A percentile compares a stretch with the other conserved stretches of the same genome.
Evolutionary conservation across 1,284 basidiomycete genomes (phyloP).

Genomic region (Heterobasidion irregulare): DNA sequence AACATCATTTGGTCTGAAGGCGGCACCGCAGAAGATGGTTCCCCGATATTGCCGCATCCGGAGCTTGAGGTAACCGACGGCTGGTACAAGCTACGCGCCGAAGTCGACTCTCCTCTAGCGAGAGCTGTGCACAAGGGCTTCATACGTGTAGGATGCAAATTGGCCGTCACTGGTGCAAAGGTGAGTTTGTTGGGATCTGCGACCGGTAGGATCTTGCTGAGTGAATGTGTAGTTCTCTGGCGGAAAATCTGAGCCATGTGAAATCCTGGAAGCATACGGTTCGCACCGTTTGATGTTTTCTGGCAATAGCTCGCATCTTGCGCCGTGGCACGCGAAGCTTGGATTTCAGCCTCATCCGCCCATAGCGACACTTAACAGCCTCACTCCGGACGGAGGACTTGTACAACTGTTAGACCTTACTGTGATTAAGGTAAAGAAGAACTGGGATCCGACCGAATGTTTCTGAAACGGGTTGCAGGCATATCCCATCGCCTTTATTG

Average conservation of each 20-base stretch:
- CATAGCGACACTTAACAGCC: constrained; percentile 70
- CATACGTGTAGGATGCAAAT: constrained; percentile 75
- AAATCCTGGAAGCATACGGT: constrained; percentile 78
- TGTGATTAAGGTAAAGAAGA: constrained; percentile 51
- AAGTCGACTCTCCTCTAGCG: constrained; percentile 65
- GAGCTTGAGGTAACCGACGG: constrained; percentile 89
- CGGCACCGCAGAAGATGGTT: constrained; percentile 30
- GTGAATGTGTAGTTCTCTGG: constrained; percentile 48
- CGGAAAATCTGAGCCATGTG: constrained; percentile 68
- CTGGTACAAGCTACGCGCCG: constrained; percentile 85
- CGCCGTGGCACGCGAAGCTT: constrained; percentile 82
- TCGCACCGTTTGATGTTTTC: constrained; percentile 59
- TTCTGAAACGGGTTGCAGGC: constrained; percentile 26
- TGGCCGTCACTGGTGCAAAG: constrained; percentile 73
- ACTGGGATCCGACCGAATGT: constrained; percentile 15
- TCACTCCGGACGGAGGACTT: constrained; percentile 78
- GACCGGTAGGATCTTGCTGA: neutral
- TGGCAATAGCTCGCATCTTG: constrained; percentile 83
- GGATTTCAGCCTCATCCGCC: constrained; percentile 64
- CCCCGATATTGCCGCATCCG: constrained; percentile 30
- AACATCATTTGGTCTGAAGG: constrained; percentile 48
- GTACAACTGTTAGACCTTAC: constrained; percentile 74
- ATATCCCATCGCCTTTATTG: constrained; percentile 57
- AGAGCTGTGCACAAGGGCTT: constrained; percentile 62
- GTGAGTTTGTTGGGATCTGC: constrained; percentile 32